phyloP scores from a whole-genome alignment of 2,329 filamentous ascomycete species.

The Dactylellina haptotyla region DNA sequence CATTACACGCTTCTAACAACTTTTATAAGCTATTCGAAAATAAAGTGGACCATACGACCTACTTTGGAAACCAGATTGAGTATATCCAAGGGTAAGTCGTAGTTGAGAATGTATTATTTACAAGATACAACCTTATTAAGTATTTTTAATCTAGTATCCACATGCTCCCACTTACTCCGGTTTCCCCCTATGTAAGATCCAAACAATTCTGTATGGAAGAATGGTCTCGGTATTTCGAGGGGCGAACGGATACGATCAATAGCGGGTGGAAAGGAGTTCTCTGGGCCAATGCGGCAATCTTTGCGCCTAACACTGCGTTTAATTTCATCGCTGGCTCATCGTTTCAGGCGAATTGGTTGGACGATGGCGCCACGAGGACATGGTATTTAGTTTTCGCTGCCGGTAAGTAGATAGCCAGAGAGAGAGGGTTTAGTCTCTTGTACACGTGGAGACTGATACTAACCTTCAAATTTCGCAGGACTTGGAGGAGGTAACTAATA shows the following conservation, averaged over 20 bases:
- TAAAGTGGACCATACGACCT: constrained; percentile 92
- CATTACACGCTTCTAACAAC: constrained; percentile 62
- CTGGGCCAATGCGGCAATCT: constrained; percentile 81
- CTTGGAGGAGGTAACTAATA: constrained; percentile 26
- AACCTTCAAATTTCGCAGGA: constrained; percentile 17
- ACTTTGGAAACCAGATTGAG: constrained; percentile 79
- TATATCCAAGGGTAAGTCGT: constrained; percentile 70
- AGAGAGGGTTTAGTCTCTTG: neutral
- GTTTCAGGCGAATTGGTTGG: constrained; percentile 76
- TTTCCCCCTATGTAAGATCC: constrained; percentile 74
- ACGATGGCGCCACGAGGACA: constrained; percentile 83
- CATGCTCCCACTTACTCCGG: constrained; percentile 80
- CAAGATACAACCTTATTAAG: neutral
- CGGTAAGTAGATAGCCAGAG: constrained; percentile 66
- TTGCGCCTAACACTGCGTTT: constrained; percentile 76
- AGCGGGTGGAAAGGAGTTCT: constrained; percentile 89
- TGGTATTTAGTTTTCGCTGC: constrained; percentile 86
- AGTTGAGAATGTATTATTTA: constrained; percentile 34
- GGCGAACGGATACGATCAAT: constrained; percentile 71
- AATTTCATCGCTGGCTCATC: constrained; percentile 75
- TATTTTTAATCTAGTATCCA: constrained; percentile 73
- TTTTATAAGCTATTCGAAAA: constrained; percentile 79
- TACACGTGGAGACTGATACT: neutral
- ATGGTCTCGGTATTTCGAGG: constrained; percentile 81
- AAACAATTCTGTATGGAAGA: constrained; percentile 79